Evolutionary conservation across 2,329 filamentous ascomycete genomes (phyloP), one percentile per base, ranked within the genome.

Genomic region (Nemania bipapillata): DNA sequence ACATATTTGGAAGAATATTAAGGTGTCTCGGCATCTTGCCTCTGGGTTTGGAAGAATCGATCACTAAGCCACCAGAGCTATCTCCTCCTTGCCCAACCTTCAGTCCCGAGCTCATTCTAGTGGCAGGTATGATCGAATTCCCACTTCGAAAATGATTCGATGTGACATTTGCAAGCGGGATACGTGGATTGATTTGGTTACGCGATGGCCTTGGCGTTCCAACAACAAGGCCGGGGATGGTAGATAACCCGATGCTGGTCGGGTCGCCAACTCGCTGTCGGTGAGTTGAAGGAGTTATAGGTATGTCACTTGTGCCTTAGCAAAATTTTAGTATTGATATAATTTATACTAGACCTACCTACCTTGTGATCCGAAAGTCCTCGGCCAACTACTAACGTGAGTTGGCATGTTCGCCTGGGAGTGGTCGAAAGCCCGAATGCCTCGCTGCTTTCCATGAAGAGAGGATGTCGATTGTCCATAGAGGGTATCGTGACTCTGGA

Each of bases 241-340:
- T 74, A 22, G 78, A 75, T 30, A 80, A 53, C 15, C 77, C 77
- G 26, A 77, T 66, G 15, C 72, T 65, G 24, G 58, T 58, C 22
- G 69, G 54, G 28, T 75, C 73, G 17, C 70, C 74, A 20, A 79
- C 28, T n/a, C 77, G 74, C 69, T 77, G 74, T n/a, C 76, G 74
- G 71, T 80, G 75, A 28, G 74, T 77, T 11, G 79, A 78, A 20
- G 79, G 79, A 0, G 79, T 80, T 32, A 77, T 42, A n/a, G 78
- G 76, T 15, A 78, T 40, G 26, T 77, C 76, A 5, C 67, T 78
- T 80, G 28, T 28, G 17, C 9, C 15, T 22, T 49, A 72, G 65
- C 3, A 64, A 40, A 9, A 22, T 11, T 4, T 4, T 20, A 15
- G 2, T 26, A 47, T 58, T 17, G 12, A 35, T 26, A 53, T 7